These are phyloP conservation scores for Agrocybe praecox DNA, from an alignment of 768 basidiomycete genomes.

Conservation along the genomic window DNA sequence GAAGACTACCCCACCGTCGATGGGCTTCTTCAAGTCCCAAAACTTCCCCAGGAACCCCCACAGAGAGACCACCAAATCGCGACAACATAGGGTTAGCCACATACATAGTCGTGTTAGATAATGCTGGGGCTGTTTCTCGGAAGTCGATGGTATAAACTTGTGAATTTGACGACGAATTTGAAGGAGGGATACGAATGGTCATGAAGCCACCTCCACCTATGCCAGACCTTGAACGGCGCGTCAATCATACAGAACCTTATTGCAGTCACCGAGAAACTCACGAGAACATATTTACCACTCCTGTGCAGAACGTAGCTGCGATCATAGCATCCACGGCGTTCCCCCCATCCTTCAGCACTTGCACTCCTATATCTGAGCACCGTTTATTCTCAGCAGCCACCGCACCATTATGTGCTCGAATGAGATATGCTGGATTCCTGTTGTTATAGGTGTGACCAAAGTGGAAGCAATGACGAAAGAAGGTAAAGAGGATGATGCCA, in stretches of 20 bases:
- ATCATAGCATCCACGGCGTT: conserved; percentile 92
- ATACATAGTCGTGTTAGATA: conserved; percentile 82
- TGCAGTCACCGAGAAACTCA: conserved; percentile 35
- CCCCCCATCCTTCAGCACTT: conserved; percentile 77
- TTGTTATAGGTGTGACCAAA: background rate
- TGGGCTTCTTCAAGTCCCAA: conserved; percentile 86
- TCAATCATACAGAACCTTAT: conserved; percentile 1
- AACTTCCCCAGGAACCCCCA: conserved; percentile 93
- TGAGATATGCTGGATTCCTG: conserved; percentile 47
- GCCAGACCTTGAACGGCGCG: conserved; percentile 53
- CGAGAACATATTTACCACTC: conserved; percentile 92
- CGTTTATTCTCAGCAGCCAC: conserved; percentile 87
- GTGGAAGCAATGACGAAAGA: background rate
- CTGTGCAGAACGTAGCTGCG: conserved; percentile 74
- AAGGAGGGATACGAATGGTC: conserved; percentile 75
- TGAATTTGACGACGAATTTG: conserved; percentile 40
- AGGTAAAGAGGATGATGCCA: background rate
- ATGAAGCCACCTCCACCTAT: conserved; percentile 91
- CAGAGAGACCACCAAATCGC: conserved; percentile 75
- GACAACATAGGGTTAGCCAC: conserved; percentile 51
- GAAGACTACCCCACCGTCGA: conserved; percentile 75
- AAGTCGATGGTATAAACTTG: conserved; percentile 82
- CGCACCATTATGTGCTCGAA: conserved; percentile 72
- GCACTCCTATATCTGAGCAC: conserved; percentile 86
- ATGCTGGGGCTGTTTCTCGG: conserved; percentile 81